Percentiles rank a stretch among this genome's conserved stretches.
These are phyloP conservation scores for Pythium myriotylum DNA, from an alignment of 352 stramenopile species.

Conservation along the genomic window DNA sequence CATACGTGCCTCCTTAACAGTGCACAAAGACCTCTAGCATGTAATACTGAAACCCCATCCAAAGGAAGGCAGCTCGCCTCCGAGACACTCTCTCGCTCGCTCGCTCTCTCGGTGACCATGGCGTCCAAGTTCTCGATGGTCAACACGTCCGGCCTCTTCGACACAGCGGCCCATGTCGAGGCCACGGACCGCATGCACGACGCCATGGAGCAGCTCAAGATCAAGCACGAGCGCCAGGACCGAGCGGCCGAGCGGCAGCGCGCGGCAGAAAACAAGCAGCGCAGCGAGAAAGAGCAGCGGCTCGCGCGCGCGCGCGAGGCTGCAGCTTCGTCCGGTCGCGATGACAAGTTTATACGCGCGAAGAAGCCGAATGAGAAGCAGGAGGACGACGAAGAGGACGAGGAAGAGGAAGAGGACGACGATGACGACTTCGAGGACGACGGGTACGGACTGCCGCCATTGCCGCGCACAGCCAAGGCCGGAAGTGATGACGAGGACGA, in stretches of 20 bases:
- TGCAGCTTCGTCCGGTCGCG: slow-evolving; percentile 16
- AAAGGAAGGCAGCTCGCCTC: background rate
- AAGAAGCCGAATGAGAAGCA: slow-evolving; percentile 28
- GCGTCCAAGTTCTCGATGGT: slow-evolving; percentile 83
- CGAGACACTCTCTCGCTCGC: background rate
- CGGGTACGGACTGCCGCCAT: slow-evolving; percentile 1
- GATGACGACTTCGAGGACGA: slow-evolving; percentile 22
- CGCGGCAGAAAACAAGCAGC: slow-evolving; percentile 25
- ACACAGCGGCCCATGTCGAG: slow-evolving; percentile 66
- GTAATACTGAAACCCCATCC: too few species aligned
- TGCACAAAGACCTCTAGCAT: too few species aligned
- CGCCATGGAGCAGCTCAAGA: slow-evolving; percentile 72
- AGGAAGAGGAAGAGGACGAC: slow-evolving; percentile 18
- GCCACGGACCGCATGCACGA: slow-evolving; percentile 73
- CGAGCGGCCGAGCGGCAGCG: slow-evolving; percentile 15
- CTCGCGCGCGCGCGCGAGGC: slow-evolving; percentile 30
- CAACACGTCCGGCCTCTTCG: slow-evolving; percentile 73
- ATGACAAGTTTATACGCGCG: slow-evolving; percentile 19
- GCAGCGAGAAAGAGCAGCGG: slow-evolving; percentile 27
- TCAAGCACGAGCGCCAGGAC: slow-evolving; percentile 56
- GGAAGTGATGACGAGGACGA: slow-evolving; percentile 62
- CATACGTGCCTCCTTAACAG: too few species aligned
- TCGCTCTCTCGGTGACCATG: slow-evolving; percentile 37
- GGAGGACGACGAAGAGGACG: slow-evolving; percentile 27
- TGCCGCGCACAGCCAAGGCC: slow-evolving; percentile 14